Evolutionary conservation across 2,329 filamentous ascomycete species (phyloP).

Genomic region (Clonostachys sp.): DNA sequence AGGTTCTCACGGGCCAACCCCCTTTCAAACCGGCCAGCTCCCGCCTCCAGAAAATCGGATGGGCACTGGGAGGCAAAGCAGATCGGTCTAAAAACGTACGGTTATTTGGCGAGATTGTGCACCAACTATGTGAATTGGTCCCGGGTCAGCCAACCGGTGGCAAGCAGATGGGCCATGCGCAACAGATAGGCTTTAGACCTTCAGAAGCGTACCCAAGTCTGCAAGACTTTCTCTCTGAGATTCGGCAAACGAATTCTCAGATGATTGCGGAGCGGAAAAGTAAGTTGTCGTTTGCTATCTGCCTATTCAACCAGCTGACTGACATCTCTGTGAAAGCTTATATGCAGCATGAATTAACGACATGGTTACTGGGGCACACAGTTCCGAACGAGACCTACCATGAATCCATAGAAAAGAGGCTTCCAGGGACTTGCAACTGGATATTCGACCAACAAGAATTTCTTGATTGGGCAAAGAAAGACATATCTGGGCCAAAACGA

Average conservation of each 20-base stretch:
- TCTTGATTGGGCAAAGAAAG: slow-evolving; percentile 10
- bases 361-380: slow-evolving; percentile 3
- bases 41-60: neutral
- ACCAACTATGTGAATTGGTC: neutral
- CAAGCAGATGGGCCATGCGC: neutral
- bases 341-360: neutral
- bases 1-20: neutral
- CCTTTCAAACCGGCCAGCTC: neutral
- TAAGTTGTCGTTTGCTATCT: neutral
- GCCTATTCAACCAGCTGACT: too few relatives aligned
- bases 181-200: neutral
- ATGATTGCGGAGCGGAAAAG: slow-evolving; percentile 2
- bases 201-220: neutral
- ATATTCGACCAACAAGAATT: slow-evolving; percentile 10
- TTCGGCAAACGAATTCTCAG: slow-evolving; percentile 5
- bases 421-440: slow-evolving; percentile 18
- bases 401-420: slow-evolving; percentile 8
- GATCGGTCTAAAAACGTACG: neutral
- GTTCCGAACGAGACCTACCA: slow-evolving; percentile 10
- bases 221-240: slow-evolving; percentile 1
- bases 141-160: neutral
- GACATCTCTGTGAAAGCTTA: neutral
- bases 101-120: neutral
- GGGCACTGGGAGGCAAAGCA: neutral
- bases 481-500: neutral